Evolutionary conservation across 768 basidiomycete species (phyloP).

Genomic region (Tephrocybe sp.): DNA sequence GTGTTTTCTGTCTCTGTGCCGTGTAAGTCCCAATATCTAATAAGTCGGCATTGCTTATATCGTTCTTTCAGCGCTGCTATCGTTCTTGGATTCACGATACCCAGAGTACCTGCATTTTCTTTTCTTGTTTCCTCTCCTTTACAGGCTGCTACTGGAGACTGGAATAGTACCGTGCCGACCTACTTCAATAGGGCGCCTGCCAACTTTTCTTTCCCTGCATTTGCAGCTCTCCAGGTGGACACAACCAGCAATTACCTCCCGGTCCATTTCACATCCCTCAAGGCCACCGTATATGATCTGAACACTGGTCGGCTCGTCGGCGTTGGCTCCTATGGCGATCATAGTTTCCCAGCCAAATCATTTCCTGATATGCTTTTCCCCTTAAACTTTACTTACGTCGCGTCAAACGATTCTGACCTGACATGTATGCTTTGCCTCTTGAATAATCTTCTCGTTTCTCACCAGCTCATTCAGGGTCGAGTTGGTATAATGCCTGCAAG

Average conservation of each 20-base stretch:
- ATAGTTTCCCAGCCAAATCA: slow-evolving; percentile 62
- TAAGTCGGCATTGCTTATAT: slow-evolving; percentile 4
- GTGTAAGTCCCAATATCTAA: slow-evolving; percentile 35
- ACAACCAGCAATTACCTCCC: slow-evolving; percentile 76
- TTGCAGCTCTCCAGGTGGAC: slow-evolving; percentile 72
- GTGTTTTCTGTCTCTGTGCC: slow-evolving; percentile 57
- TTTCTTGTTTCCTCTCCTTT: slow-evolving; percentile 63
- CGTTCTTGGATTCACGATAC: slow-evolving; percentile 75
- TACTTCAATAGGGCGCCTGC: slow-evolving; percentile 76
- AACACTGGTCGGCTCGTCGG: slow-evolving; percentile 63
- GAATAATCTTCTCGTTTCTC: background rate
- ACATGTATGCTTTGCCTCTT: slow-evolving; percentile 55
- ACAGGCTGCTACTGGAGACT: slow-evolving; percentile 52
- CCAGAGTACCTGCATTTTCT: slow-evolving; percentile 72
- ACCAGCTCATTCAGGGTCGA: slow-evolving; percentile 46
- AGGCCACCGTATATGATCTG: slow-evolving; percentile 69
- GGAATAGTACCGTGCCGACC: slow-evolving; percentile 52
- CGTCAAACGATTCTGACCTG: slow-evolving; percentile 73
- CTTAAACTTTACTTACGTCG: slow-evolving; percentile 81
- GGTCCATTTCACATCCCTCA: slow-evolving; percentile 63
- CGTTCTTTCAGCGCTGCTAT: slow-evolving; percentile 51
- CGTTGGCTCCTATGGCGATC: slow-evolving; percentile 56
- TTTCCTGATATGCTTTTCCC: slow-evolving; percentile 70
- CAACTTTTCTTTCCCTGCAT: slow-evolving; percentile 87
- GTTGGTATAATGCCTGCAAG: slow-evolving; percentile 78